A percentile compares a stretch with the other conserved stretches of the same genome.
These are phyloP conservation scores for Endocarpon pusillum DNA, from an alignment of 495 filamentous ascomycete species.

Conservation along the genomic window DNA sequence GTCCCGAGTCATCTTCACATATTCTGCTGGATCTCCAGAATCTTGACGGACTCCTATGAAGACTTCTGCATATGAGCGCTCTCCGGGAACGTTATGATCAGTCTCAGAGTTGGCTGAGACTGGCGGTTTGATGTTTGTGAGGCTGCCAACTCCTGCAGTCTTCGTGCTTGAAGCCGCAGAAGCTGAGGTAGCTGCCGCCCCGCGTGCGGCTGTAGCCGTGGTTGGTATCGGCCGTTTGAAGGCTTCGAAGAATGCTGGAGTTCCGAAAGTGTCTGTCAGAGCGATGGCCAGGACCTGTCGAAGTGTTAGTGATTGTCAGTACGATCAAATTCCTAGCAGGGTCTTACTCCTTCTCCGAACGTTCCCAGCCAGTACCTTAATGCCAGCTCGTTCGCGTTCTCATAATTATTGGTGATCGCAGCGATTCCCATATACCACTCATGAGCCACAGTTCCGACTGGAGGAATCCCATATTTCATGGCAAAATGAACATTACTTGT, in stretches of 20 bases:
- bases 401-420: constrained; percentile 75
- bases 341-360: constrained; percentile 64
- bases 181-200: constrained; percentile 13
- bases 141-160: constrained; percentile 11
- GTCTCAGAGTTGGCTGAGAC: constrained; percentile 14
- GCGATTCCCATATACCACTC: constrained; percentile 99
- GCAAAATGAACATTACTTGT: constrained; percentile 97
- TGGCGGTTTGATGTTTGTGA: constrained; percentile 15
- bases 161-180: constrained; percentile 18
- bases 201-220: constrained; percentile 18
- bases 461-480: constrained; percentile 67
- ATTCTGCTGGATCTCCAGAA: constrained; percentile 73
- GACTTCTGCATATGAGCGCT: constrained; percentile 59
- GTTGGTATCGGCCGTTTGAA: constrained; percentile 50
- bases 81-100: constrained; percentile 3
- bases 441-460: constrained; percentile 88
- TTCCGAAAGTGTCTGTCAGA: constrained; percentile 95
- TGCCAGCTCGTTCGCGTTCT: constrained; percentile 63
- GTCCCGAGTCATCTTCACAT: constrained; percentile 63
- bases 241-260: constrained; percentile 68
- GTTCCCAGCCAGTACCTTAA: constrained; percentile 77
- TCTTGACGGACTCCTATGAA: constrained; percentile 87
- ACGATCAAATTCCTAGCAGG: neutral
- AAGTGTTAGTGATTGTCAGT: constrained; percentile 3
- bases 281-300: constrained; percentile 67